Evolutionary conservation across 2,329 filamentous ascomycete species (phyloP).

Genomic region (Pyricularia sp.): DNA sequence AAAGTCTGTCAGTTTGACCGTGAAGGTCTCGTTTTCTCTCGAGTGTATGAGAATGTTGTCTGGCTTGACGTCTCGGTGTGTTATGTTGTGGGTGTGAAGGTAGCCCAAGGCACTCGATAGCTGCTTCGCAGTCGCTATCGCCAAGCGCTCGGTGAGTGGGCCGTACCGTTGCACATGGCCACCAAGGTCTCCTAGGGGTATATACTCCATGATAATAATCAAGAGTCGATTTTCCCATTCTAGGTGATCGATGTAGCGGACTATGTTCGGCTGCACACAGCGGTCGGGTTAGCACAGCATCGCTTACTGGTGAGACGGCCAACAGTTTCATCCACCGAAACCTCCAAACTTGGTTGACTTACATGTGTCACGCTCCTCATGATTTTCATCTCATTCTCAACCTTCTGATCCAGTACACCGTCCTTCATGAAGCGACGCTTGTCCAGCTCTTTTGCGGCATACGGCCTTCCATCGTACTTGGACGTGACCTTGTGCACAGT

Average conservation of each 20-base stretch:
- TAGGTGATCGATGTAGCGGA: constrained; percentile 82
- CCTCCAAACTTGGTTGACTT: constrained; percentile 23
- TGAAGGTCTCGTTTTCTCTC: constrained; percentile 49
- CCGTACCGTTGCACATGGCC: constrained; percentile 55
- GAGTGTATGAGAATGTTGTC: constrained; percentile 89
- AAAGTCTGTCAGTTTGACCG: constrained; percentile 92
- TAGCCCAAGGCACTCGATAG: constrained; percentile 78
- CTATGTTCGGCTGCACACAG: constrained; percentile 64
- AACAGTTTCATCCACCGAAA: constrained; percentile 6
- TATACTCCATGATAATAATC: constrained; percentile 95
- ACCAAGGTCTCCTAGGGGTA: constrained; percentile 75
- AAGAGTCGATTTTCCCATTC: constrained; percentile 75
- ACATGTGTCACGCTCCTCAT: constrained; percentile 82
- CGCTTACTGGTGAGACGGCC: not conserved
- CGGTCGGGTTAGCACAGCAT: not conserved
- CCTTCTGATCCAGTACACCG: constrained; percentile 77
- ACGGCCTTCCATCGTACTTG: constrained; percentile 73
- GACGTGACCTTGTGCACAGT: constrained; percentile 85
- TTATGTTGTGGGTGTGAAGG: constrained; percentile 80
- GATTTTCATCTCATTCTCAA: constrained; percentile 95
- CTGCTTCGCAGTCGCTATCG: constrained; percentile 64
- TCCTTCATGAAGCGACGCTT: constrained; percentile 92
- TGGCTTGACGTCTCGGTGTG: constrained; percentile 96
- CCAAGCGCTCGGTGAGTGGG: constrained; percentile 56
- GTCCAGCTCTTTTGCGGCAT: constrained; percentile 90